Conservation (phyloP, 768 basidiomycete genomes). For the Termitomyces bulborhizus region DNA sequence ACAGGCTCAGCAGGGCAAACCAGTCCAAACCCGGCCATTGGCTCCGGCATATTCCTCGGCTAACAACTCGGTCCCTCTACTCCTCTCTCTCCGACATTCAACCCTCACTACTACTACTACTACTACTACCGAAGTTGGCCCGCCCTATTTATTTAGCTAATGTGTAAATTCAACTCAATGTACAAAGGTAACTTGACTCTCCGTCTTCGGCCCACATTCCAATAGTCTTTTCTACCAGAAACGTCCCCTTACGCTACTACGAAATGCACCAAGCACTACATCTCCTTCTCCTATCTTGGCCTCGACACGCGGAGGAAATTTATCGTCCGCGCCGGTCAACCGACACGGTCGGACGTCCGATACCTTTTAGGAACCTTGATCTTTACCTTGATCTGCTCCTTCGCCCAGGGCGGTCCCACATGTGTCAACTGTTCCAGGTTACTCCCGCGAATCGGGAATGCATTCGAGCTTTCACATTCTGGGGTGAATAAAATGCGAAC, state of each 20-base stretch:
- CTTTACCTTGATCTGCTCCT: background rate
- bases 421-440: background rate
- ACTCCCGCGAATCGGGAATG: background rate
- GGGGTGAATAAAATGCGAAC: too few species aligned
- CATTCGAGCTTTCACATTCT: background rate
- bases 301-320: background rate
- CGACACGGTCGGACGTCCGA: conserved; percentile 3
- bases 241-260: too few species aligned
- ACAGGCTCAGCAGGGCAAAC: conserved; percentile 12
- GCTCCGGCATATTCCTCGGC: conserved; percentile 13
- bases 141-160: too few species aligned
- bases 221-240: too few species aligned
- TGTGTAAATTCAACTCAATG: too few species aligned
- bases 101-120: too few species aligned
- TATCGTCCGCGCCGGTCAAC: background rate
- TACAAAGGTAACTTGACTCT: too few species aligned
- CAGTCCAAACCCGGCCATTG: conserved; percentile 12
- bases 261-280: too few species aligned
- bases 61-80: conserved; percentile 8
- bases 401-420: background rate
- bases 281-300: too few species aligned
- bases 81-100: too few species aligned
- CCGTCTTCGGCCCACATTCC: too few species aligned
- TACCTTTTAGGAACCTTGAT: background rate
- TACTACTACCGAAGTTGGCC: too few species aligned